Evolutionary conservation across 805 yeast species (phyloP).

Genomic region (Metschnikowia baotianmanensis): DNA sequence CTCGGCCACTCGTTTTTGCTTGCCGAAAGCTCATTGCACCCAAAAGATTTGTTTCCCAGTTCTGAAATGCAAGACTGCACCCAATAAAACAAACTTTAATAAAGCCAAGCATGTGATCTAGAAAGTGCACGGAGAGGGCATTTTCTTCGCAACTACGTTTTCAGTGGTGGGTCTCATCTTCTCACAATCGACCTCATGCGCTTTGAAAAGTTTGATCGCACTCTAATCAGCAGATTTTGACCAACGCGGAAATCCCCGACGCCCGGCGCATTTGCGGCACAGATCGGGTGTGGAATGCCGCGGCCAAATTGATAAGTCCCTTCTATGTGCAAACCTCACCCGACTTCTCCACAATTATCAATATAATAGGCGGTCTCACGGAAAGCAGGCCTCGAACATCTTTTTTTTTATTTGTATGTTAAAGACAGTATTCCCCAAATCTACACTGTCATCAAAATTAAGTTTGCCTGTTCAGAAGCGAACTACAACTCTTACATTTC

Average conservation of each 20-base stretch:
- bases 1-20: too few relatives aligned
- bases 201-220: too few relatives aligned
- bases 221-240: background rate
- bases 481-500: background rate
- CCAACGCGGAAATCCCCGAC: conserved; percentile 9
- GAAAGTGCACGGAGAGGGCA: too few relatives aligned
- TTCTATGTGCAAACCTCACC: conserved; percentile 3
- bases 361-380: background rate
- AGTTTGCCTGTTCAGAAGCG: background rate
- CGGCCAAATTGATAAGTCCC: background rate
- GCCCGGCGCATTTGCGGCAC: background rate
- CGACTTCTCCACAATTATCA: conserved; percentile 9
- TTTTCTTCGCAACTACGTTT: too few relatives aligned
- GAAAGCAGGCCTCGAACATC: background rate
- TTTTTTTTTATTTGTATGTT: conserved; percentile 6
- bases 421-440: background rate
- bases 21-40: too few relatives aligned
- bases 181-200: too few relatives aligned
- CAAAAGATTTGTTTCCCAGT: too few relatives aligned
- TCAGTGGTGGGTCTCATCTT: too few relatives aligned
- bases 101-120: too few relatives aligned
- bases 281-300: conserved; percentile 4
- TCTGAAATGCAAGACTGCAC: too few relatives aligned
- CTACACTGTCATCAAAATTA: background rate
- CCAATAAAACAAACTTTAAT: too few relatives aligned